Percentiles rank a stretch among this genome's conserved stretches.
These are phyloP conservation scores for Croton setiger DNA, from an alignment of 441 rosid species.

Conservation along the genomic window DNA sequence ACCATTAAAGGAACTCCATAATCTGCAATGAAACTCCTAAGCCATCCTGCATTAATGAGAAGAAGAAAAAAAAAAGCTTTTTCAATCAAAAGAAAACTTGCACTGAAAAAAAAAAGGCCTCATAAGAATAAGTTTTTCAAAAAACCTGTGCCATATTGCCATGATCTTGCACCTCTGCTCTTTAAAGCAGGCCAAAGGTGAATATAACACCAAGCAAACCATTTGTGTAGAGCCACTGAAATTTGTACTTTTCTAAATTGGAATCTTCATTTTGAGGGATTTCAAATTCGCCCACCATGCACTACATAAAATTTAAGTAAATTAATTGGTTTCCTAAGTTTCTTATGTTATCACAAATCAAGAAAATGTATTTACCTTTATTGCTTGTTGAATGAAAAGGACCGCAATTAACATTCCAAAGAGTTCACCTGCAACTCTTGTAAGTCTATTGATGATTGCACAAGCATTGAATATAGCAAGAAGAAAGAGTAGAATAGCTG, in stretches of 20 bases:
- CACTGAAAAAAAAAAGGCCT: neutral
- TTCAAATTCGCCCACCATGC: slow-evolving; percentile 35
- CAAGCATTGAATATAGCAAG: slow-evolving; percentile 44
- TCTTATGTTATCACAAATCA: neutral
- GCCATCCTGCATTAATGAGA: slow-evolving; percentile 30
- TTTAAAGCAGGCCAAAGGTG: slow-evolving; percentile 33
- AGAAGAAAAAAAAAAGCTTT: neutral
- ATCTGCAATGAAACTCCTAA: slow-evolving; percentile 39
- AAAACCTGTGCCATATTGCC: slow-evolving; percentile 36
- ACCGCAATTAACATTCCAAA: slow-evolving; percentile 48
- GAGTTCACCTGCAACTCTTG: slow-evolving; percentile 44
- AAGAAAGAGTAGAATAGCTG: slow-evolving; percentile 34
- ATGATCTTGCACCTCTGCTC: slow-evolving; percentile 38
- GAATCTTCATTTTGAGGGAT: slow-evolving; percentile 30
- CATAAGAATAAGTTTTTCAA: neutral
- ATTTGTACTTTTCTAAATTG: slow-evolving; percentile 22
- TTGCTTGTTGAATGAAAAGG: slow-evolving; percentile 42
- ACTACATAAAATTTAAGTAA: slow-evolving; percentile 23
- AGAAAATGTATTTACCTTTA: slow-evolving; percentile 24
- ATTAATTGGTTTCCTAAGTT: neutral
- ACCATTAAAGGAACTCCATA: slow-evolving; percentile 41
- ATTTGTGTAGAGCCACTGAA: slow-evolving; percentile 38
- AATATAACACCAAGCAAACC: slow-evolving; percentile 38
- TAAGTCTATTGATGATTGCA: slow-evolving; percentile 33
- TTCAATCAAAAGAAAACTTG: no score